Conservation (phyloP, 148 eudicot genomes). For the Nepenthes mirabilis region DNA sequence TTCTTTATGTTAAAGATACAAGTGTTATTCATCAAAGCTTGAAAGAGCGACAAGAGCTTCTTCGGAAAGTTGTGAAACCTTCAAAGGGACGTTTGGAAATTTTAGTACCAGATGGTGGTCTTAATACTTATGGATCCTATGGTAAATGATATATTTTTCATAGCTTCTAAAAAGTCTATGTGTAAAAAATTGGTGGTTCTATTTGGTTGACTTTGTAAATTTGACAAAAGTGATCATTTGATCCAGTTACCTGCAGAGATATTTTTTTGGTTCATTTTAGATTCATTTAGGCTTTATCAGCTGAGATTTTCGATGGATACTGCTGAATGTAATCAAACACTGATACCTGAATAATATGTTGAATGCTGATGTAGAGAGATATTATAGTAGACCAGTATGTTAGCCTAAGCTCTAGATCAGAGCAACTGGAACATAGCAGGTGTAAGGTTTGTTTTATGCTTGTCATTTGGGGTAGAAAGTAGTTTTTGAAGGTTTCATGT, state of each 20-base stretch:
- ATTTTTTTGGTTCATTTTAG: too few relatives aligned
- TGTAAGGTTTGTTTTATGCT: background rate
- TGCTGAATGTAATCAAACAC: too few relatives aligned
- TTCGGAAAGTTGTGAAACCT: slow-evolving; percentile 67
- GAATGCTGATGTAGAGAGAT: too few relatives aligned
- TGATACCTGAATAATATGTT: too few relatives aligned
- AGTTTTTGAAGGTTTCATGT: background rate
- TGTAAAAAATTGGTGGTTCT: background rate
- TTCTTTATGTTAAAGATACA: slow-evolving; percentile 84
- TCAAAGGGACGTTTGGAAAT: slow-evolving; percentile 66
- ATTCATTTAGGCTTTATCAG: too few relatives aligned
- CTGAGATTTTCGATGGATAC: too few relatives aligned
- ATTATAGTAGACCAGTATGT: too few relatives aligned
- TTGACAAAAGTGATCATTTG: too few relatives aligned
- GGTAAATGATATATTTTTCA: slow-evolving; percentile 18
- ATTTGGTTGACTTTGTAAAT: too few relatives aligned
- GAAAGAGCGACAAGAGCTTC: slow-evolving; percentile 74
- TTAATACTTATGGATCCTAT: slow-evolving; percentile 40
- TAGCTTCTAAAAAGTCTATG: background rate
- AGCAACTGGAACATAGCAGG: background rate
- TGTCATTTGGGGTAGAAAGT: background rate
- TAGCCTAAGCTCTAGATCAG: background rate
- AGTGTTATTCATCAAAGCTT: slow-evolving; percentile 88
- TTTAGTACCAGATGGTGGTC: slow-evolving; percentile 67
- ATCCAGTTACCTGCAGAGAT: too few relatives aligned